These are phyloP conservation scores for Pochonia chlamydosporia DNA, from an alignment of 2,329 filamentous ascomycete species.

Conservation along the genomic window DNA sequence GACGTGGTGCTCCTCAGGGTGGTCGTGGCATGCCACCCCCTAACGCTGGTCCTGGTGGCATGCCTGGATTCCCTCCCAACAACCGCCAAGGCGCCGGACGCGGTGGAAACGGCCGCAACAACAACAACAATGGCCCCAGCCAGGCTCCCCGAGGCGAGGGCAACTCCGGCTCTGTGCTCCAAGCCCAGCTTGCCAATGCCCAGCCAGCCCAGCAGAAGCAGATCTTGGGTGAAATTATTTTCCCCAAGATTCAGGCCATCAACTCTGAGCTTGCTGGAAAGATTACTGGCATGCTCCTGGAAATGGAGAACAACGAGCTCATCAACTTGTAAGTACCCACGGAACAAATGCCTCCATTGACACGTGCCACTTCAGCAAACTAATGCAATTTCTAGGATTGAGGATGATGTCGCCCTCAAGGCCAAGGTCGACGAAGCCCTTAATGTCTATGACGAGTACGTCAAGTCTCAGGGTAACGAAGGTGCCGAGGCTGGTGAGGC, in stretches of 20 bases:
- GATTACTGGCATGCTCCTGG: conserved; percentile 98
- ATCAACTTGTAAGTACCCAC: conserved; percentile 75
- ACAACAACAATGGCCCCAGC: conserved; percentile 37
- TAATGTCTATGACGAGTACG: conserved; percentile 95
- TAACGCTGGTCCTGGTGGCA: conserved; percentile 44
- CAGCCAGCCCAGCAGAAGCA: conserved; percentile 87
- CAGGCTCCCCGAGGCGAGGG: conserved; percentile 42
- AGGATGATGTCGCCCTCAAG: conserved; percentile 82
- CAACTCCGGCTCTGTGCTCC: conserved; percentile 35
- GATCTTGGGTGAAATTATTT: conserved; percentile 94
- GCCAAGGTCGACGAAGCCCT: conserved; percentile 97
- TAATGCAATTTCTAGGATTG: conserved; percentile 54
- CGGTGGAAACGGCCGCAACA: conserved; percentile 37
- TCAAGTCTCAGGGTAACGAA: conserved; percentile 67
- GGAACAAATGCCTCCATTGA: conserved; percentile 11
- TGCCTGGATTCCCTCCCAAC: conserved; percentile 54
- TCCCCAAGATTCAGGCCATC: conserved; percentile 94
- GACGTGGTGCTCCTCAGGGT: conserved; percentile 59
- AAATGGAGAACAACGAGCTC: conserved; percentile 97
- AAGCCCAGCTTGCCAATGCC: conserved; percentile 51
- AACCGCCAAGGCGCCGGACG: conserved; percentile 46
- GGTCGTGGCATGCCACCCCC: conserved; percentile 70
- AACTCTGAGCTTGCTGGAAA: conserved; percentile 96
- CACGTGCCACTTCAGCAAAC: conserved; percentile 5
- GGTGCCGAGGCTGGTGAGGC: conserved; percentile 29